Evolutionary conservation across 1,284 basidiomycete species (phyloP), one percentile per base, ranked within the genome.

Genomic region (Uromyces viciae-fabae): DNA sequence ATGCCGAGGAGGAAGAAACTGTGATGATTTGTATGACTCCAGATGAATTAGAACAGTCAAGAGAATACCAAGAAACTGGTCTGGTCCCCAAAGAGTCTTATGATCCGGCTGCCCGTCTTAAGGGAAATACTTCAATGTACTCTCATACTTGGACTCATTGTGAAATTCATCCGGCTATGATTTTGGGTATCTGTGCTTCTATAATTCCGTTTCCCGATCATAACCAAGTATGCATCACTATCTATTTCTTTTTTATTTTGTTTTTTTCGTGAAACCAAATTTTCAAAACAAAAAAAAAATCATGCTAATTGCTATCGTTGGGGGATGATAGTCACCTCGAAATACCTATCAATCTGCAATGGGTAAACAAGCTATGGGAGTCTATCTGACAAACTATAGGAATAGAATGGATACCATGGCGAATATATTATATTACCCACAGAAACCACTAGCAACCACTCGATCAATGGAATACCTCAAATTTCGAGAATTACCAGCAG

Each of bases 141-240:
- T 84, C 84, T 40, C 93, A 95, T 84, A 93, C 94, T 19, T 99
- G 94, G 92, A 99, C 97, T 11, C 96, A 99, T 87, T 98, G 95
- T 87, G 96, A 99, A 88, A 98, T 99, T 85, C 97, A 99, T 86
- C 96, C 96, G 0, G 94, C 93, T 84, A 99, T 98, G 97, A 98
- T 99, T 83, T 89, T 99, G 73, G 96, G 96, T 83, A 95, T 99
- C 81, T 98, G 96, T 86, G 96, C 96, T 7, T 94, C 93, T 87
- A 99, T 99, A 86, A 96, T 99, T 86, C 96, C 96, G 4, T 99
- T 99, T 92, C 96, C 96, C 22, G 96, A 99, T 87, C 97, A 99
- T 87, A 99, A 99, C 85, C 96, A 95, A 89, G 93, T 93, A 85
- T 82, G 90, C 87, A 68, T 4, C 75, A 28, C n/a, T 40, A 25